Conservation (phyloP, 225 moss, liverwort and hornwort species). For the Lunularia cruciata region DNA sequence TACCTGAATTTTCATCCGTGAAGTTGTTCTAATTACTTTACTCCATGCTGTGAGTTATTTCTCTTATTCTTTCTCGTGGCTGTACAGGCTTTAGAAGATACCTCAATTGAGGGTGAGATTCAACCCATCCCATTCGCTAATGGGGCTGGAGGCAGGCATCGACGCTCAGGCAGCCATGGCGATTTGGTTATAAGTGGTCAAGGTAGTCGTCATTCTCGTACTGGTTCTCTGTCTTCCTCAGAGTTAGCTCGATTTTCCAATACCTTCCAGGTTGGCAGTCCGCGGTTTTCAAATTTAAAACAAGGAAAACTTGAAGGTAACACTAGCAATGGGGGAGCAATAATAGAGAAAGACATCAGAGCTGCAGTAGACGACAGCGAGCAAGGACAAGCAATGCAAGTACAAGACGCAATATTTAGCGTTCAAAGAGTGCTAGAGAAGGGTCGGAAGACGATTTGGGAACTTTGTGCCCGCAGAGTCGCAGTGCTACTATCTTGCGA, state of each 20-base stretch:
- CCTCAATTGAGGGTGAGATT: constrained; percentile 36
- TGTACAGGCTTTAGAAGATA: constrained; percentile 44
- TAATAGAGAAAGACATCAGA: constrained; percentile 33
- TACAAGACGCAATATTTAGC: constrained; percentile 63
- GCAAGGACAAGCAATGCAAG: constrained; percentile 51
- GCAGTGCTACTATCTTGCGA: constrained; percentile 90
- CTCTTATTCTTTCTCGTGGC: constrained; percentile 27
- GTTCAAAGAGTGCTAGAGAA: constrained; percentile 79
- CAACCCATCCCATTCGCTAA: constrained; percentile 37
- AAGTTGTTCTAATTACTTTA: neutral
- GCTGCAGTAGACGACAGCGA: constrained; percentile 38
- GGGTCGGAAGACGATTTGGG: constrained; percentile 97
- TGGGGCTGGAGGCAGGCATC: constrained; percentile 64
- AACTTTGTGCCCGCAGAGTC: constrained; percentile 87
- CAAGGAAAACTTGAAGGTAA: constrained; percentile 19
- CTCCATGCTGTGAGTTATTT: neutral
- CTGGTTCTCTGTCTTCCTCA: constrained; percentile 59
- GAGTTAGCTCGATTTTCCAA: constrained; percentile 50
- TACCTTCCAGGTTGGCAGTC: constrained; percentile 37
- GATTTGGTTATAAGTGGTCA: constrained; percentile 49
- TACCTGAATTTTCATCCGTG: neutral
- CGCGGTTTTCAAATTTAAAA: constrained; percentile 25
- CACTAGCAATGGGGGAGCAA: constrained; percentile 45
- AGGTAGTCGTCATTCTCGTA: constrained; percentile 64
- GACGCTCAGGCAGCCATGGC: constrained; percentile 74